These are phyloP conservation scores for Cantharellus cinnabarinus DNA, from an alignment of 768 basidiomycete genomes.

Conservation along the genomic window DNA sequence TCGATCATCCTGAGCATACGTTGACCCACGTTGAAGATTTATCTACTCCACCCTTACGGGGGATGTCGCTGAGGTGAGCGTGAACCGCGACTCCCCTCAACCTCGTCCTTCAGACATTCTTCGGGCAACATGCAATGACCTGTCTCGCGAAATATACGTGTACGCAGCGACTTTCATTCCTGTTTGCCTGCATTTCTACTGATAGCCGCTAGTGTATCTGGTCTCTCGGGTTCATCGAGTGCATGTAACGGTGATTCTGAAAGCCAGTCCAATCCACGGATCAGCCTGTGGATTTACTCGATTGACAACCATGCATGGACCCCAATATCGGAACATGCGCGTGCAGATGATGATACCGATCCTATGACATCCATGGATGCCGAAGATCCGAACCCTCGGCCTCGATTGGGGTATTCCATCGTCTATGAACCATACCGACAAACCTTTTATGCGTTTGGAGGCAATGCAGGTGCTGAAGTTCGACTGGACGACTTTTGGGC, in stretches of 20 bases:
- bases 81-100: conserved; percentile 54
- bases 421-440: conserved; percentile 42
- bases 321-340: neutral
- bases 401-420: conserved; percentile 63
- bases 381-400: conserved; percentile 22
- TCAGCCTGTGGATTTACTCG: conserved; percentile 6
- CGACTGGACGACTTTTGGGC: conserved; percentile 64
- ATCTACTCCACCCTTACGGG: neutral
- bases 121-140: conserved; percentile 44
- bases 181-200: neutral
- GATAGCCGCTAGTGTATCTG: neutral
- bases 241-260: neutral
- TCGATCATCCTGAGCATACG: neutral
- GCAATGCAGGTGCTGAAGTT: conserved; percentile 34
- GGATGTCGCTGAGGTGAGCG: conserved; percentile 13
- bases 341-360: neutral
- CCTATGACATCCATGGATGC: neutral
- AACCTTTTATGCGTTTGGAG: conserved; percentile 52
- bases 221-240: neutral
- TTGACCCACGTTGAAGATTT: neutral
- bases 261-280: neutral
- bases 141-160: conserved; percentile 52
- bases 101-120: conserved; percentile 1
- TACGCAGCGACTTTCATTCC: conserved; percentile 17
- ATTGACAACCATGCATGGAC: conserved; percentile 1